Percentiles rank a stretch among this genome's conserved stretches.
Evolutionary conservation across 192 early-diverging fungal genomes (phyloP).

Genomic region (Tieghemiomyces parasiticus): DNA sequence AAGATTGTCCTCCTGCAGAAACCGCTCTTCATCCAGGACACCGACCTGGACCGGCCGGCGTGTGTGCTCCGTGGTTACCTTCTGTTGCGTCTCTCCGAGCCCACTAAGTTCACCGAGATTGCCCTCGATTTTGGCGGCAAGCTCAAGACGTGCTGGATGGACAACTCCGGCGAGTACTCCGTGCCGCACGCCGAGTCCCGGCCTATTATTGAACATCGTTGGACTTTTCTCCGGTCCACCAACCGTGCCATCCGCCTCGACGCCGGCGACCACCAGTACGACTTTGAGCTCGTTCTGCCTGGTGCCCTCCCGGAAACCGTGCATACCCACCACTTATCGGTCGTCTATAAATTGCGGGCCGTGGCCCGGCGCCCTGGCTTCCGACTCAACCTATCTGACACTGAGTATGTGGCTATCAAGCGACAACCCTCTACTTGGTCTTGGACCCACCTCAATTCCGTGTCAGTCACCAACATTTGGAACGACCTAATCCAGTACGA

Average conservation of each 20-base stretch:
- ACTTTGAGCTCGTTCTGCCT: conserved; percentile 3
- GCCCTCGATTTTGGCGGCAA: neutral
- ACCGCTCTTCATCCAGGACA: neutral
- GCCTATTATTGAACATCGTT: neutral
- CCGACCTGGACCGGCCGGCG: neutral
- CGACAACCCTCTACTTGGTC: conserved; percentile 2
- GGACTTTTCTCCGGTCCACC: neutral
- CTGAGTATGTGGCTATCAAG: conserved; percentile 7
- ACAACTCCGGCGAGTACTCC: neutral
- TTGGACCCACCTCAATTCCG: neutral
- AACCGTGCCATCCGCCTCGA: neutral
- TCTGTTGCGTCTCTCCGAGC: neutral
- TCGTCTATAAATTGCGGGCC: neutral
- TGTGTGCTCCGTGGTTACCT: neutral
- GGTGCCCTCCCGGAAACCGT: neutral
- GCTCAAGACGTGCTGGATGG: conserved; percentile 6
- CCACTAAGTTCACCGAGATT: neutral
- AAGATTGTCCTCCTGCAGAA: conserved; percentile 2
- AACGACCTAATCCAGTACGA: conserved; percentile 6
- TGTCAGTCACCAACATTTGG: neutral
- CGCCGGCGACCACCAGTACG: neutral
- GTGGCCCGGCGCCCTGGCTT: conserved; percentile 5
- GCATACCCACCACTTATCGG: conserved; percentile 4
- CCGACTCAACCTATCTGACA: neutral
- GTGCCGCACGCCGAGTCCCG: neutral